Conservation (phyloP, 2,329 filamentous ascomycete genomes). For the Colletotrichum magnum region DNA sequence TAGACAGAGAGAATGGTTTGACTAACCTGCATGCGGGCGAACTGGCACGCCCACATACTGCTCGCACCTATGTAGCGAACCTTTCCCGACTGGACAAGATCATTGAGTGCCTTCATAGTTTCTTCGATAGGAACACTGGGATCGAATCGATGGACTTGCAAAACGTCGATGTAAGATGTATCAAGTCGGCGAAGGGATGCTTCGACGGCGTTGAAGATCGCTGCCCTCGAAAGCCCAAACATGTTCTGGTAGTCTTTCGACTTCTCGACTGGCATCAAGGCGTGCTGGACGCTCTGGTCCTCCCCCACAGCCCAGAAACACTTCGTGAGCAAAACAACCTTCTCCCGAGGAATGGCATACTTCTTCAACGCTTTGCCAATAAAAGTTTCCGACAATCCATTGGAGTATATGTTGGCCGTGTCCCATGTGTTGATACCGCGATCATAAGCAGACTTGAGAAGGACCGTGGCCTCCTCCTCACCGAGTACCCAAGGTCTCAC, state of each 20-base stretch:
- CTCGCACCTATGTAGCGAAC: slow-evolving; percentile 22
- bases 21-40: slow-evolving; percentile 6
- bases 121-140: neutral
- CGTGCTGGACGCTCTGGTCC: slow-evolving; percentile 42
- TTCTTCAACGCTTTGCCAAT: slow-evolving; percentile 73
- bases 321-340: slow-evolving; percentile 72
- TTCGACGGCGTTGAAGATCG: slow-evolving; percentile 17
- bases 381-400: slow-evolving; percentile 67
- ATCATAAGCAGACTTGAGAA: slow-evolving; percentile 76
- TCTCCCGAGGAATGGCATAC: slow-evolving; percentile 69
- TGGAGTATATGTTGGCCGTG: slow-evolving; percentile 69
- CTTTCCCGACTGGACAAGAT: slow-evolving; percentile 9
- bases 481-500: slow-evolving; percentile 68
- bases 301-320: slow-evolving; percentile 65
- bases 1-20: neutral
- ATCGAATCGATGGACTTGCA: slow-evolving; percentile 25
- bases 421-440: slow-evolving; percentile 74
- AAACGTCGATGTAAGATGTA: slow-evolving; percentile 17
- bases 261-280: neutral
- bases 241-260: slow-evolving; percentile 6
- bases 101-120: slow-evolving; percentile 13
- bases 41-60: slow-evolving; percentile 16
- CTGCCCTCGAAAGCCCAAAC: slow-evolving; percentile 10
- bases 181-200: slow-evolving; percentile 8
- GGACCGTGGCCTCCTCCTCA: slow-evolving; percentile 65